Evolutionary conservation across 2,329 filamentous ascomycete genomes (phyloP).

Genomic region (Penicillium sp.): DNA sequence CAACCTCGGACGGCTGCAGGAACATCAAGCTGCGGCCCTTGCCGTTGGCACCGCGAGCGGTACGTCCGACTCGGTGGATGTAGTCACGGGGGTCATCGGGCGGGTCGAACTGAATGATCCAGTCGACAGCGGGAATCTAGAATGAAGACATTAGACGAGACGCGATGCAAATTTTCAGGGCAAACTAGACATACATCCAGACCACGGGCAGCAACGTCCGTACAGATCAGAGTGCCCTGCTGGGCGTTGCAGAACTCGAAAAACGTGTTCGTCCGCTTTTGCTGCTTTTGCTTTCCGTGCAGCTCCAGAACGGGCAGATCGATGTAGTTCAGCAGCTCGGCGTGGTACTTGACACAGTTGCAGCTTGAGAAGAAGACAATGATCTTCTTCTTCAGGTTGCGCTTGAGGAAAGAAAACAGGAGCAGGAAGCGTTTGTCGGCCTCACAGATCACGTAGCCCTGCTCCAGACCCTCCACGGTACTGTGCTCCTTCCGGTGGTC

Average conservation of each 20-base stretch:
- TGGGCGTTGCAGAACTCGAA: conserved; percentile 91
- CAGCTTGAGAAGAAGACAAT: conserved; percentile 95
- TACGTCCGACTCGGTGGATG: conserved; percentile 94
- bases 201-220: conserved; percentile 91
- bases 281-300: conserved; percentile 96
- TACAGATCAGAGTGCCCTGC: conserved; percentile 87
- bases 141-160: neutral
- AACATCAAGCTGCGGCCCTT: conserved; percentile 92
- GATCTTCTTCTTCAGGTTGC: conserved; percentile 91
- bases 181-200: conserved; percentile 63
- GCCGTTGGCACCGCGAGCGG: conserved; percentile 76
- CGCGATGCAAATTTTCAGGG: neutral
- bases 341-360: conserved; percentile 92
- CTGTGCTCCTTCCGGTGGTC: conserved; percentile 85
- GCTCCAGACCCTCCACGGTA: conserved; percentile 89
- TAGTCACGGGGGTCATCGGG: conserved; percentile 88
- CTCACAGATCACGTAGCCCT: conserved; percentile 92
- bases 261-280: conserved; percentile 97
- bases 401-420: conserved; percentile 90
- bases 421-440: conserved; percentile 90
- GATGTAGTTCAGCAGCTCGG: conserved; percentile 95
- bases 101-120: conserved; percentile 93
- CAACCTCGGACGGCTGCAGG: conserved; percentile 85
- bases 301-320: conserved; percentile 84
- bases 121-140: conserved; percentile 88